These are phyloP conservation scores for Aureobasidium sp. DNA, from an alignment of 2,329 filamentous ascomycete species.

Conservation along the genomic window DNA sequence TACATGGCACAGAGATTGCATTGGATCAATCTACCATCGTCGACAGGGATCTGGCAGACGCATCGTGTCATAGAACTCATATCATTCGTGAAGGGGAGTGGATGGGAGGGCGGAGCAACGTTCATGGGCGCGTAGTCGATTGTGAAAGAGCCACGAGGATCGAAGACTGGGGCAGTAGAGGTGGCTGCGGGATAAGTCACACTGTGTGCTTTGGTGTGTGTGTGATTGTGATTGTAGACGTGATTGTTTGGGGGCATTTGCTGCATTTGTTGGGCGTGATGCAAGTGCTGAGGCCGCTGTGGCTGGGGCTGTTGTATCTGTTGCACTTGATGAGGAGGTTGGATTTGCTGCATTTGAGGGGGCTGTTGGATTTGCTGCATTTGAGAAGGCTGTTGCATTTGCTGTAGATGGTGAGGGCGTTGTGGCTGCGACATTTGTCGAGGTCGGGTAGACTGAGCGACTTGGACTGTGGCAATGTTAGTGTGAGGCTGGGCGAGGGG, in stretches of 20 bases:
- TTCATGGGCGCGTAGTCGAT: conserved; percentile 7
- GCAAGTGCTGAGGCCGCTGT: not conserved
- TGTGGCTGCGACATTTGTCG: conserved; percentile 3
- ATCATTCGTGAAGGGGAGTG: conserved; percentile 15
- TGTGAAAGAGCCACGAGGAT: conserved; percentile 14
- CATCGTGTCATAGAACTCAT: conserved; percentile 42
- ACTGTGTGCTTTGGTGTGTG: conserved; percentile 17
- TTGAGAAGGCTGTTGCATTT: not conserved
- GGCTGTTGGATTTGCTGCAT: not conserved
- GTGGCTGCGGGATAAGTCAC: not conserved
- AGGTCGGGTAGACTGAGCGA: not conserved
- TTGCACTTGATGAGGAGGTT: not conserved
- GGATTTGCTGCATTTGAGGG: not conserved
- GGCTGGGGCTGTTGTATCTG: conserved; percentile 14
- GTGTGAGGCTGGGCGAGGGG: conserved; percentile 22
- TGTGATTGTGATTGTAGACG: not conserved
- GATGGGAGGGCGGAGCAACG: conserved; percentile 12
- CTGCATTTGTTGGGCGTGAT: conserved; percentile 5
- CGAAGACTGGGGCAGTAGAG: conserved; percentile 11
- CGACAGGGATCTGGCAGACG: conserved; percentile 49
- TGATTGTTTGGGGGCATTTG: conserved; percentile 7
- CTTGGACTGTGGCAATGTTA: not conserved
- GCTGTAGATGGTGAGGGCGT: conserved; percentile 2
- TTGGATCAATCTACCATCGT: conserved; percentile 53
- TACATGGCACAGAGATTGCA: conserved; percentile 59